phyloP scores from a whole-genome alignment of 306 rosid genomes.

The Sindora glabra region DNA sequence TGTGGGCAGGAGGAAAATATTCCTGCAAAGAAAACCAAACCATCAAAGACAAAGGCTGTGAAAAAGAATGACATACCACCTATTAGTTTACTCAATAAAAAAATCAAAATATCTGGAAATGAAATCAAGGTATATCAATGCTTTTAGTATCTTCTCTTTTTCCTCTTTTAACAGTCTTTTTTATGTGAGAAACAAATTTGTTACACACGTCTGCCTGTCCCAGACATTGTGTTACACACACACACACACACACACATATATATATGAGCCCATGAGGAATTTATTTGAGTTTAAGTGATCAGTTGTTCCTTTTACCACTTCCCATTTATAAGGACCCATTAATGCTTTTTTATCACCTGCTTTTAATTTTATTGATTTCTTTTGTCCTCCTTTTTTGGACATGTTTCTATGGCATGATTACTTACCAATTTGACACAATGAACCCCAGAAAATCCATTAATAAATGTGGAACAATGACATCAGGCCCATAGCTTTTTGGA shows the following conservation, averaged over 20 bases:
- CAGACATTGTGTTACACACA: background rate
- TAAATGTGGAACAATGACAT: background rate
- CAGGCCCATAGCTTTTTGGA: background rate
- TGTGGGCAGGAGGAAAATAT: constrained; percentile 59
- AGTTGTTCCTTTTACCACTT: no score
- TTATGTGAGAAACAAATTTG: background rate
- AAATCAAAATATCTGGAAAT: constrained; percentile 80
- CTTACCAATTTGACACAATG: background rate
- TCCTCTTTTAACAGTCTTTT: background rate
- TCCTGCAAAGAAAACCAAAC: constrained; percentile 43
- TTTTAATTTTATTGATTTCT: background rate
- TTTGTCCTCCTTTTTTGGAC: background rate
- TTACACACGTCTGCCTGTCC: background rate
- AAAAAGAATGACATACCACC: constrained; percentile 51
- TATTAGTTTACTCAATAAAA: constrained; percentile 50
- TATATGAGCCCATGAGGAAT: background rate
- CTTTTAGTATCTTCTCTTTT: constrained; percentile 2
- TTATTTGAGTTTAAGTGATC: background rate
- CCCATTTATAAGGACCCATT: no score
- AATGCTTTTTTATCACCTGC: no score
- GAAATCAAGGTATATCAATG: constrained; percentile 57
- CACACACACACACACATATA: no score
- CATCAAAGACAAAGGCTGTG: constrained; percentile 48
- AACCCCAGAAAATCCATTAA: background rate
- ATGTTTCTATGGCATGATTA: background rate